phyloP scores from a whole-genome alignment of 805 yeast species.

The Komagataella populi region DNA sequence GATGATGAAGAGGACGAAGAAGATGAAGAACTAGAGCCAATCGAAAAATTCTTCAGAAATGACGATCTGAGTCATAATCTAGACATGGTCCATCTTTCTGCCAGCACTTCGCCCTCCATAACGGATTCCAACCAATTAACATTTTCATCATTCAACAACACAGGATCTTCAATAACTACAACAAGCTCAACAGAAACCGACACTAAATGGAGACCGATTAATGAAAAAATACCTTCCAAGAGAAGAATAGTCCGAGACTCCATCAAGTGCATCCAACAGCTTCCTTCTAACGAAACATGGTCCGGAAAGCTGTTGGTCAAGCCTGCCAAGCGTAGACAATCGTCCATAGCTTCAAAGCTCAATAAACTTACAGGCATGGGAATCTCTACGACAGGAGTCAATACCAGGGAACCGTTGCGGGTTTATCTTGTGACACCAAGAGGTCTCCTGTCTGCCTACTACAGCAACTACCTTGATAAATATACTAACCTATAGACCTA shows the following conservation, averaged over 20 bases:
- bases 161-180: neutral
- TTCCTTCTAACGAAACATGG: constrained; percentile 20
- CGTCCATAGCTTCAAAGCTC: neutral
- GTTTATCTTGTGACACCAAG: neutral
- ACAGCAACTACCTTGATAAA: neutral
- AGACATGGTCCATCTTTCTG: constrained; percentile 3
- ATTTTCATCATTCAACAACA: neutral
- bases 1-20: constrained; percentile 18
- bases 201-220: constrained; percentile 4
- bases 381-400: neutral
- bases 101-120: neutral
- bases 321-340: constrained; percentile 2
- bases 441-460: neutral
- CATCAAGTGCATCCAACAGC: constrained; percentile 19
- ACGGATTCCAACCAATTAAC: neutral
- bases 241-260: constrained; percentile 17
- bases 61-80: constrained; percentile 10
- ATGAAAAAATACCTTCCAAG: constrained; percentile 9
- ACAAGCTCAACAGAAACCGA: constrained; percentile 2
- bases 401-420: neutral
- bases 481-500: neutral
- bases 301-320: constrained; percentile 15
- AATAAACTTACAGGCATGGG: neutral
- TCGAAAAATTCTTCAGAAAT: constrained; percentile 12
- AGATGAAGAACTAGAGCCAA: constrained; percentile 4